Conservation (phyloP, 2,329 filamentous ascomycete species). For the Diaporthe sp. region DNA sequence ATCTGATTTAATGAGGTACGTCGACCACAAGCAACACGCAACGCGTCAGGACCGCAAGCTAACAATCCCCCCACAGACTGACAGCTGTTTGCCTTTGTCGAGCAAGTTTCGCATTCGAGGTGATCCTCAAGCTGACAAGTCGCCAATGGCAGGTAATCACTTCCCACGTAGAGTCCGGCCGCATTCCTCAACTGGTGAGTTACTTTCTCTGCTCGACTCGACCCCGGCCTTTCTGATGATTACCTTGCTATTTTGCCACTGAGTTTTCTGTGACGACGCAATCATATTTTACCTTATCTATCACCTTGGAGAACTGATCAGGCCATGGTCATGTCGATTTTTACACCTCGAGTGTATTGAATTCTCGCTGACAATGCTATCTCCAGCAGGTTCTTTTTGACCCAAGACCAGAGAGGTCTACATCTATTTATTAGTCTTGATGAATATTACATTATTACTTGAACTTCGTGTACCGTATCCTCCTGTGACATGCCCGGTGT, state of each 20-base stretch:
- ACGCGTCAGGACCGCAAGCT: constrained; percentile 4
- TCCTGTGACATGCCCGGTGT: background rate
- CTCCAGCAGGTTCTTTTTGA: background rate
- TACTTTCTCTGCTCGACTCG: constrained; percentile 17
- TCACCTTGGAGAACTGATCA: constrained; percentile 76
- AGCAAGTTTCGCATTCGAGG: constrained; percentile 8
- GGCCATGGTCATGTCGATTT: constrained; percentile 46
- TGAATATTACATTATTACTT: constrained; percentile 6
- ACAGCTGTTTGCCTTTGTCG: constrained; percentile 39
- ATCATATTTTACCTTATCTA: constrained; percentile 49
- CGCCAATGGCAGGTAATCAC: constrained; percentile 35
- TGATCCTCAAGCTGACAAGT: constrained; percentile 32
- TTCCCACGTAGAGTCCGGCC: background rate
- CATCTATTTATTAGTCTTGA: constrained; percentile 29
- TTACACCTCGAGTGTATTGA: constrained; percentile 29
- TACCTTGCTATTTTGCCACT: constrained; percentile 60
- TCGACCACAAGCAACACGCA: background rate
- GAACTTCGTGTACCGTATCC: background rate
- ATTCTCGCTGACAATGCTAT: constrained; percentile 30
- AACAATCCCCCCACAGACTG: constrained; percentile 36
- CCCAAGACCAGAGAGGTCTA: background rate
- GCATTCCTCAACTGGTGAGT: constrained; percentile 28
- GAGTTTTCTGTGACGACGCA: constrained; percentile 70
- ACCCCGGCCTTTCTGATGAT: constrained; percentile 63
- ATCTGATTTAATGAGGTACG: constrained; percentile 68